Conservation (phyloP, 148 eudicot genomes). For the Spergularia bocconei region DNA sequence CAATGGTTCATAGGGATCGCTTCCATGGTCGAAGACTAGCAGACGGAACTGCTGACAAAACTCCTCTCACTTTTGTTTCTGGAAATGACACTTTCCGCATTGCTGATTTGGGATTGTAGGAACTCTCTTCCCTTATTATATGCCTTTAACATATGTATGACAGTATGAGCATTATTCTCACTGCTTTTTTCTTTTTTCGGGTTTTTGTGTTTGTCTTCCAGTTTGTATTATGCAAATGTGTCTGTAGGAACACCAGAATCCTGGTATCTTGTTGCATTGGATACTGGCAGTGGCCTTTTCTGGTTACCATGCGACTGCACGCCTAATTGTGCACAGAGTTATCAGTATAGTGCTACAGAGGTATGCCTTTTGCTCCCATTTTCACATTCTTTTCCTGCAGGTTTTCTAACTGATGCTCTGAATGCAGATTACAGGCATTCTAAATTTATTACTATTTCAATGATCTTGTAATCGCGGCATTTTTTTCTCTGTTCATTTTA, state of each 20-base stretch:
- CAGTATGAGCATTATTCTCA: background rate
- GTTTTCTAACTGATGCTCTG: background rate
- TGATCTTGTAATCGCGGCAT: no score
- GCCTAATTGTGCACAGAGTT: slow-evolving; percentile 18
- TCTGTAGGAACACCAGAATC: slow-evolving; percentile 70
- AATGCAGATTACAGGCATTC: background rate
- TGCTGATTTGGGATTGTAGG: slow-evolving; percentile 68
- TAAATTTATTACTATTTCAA: background rate
- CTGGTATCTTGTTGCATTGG: slow-evolving; percentile 77
- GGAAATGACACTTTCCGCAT: slow-evolving; percentile 58
- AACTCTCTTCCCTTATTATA: background rate
- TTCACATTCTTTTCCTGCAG: background rate
- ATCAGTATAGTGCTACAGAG: slow-evolving; percentile 12
- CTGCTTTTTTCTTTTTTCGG: background rate
- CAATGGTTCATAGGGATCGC: slow-evolving; percentile 75
- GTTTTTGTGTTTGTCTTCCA: slow-evolving; percentile 33
- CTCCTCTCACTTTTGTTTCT: slow-evolving; percentile 43
- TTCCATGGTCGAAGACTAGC: slow-evolving; percentile 56
- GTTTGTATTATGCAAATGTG: slow-evolving; percentile 84
- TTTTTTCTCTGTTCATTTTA: no score
- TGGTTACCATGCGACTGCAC: slow-evolving; percentile 93
- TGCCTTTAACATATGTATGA: background rate
- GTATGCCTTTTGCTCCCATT: background rate
- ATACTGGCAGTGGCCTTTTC: slow-evolving; percentile 84
- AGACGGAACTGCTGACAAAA: slow-evolving; percentile 1